Base-by-base conservation (phyloP, 306 rosid genomes). In the Cucurbita ficifolia region DNA sequence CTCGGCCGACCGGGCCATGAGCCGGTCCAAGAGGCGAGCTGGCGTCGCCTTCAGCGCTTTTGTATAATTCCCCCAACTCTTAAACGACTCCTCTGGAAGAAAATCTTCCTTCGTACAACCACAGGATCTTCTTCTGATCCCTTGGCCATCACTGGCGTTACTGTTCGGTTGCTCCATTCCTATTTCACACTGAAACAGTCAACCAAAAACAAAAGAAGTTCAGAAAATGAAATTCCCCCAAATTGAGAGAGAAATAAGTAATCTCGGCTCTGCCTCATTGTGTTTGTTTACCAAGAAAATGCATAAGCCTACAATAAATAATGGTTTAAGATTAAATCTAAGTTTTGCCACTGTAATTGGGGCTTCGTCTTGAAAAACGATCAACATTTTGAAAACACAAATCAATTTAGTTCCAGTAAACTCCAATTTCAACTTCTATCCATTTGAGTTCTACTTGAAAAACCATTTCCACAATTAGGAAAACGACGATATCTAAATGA, bases 61-160 rank as follows among this genome's bases (percentile, higher is more conserved):
- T 2, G 64, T 58, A 43, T 92, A 92, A 73, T 85, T 88, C 0
- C 74, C 82, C 86, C 86, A 88, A 78, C 86, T 88, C 79, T 67
- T 62, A 58, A 92, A 92, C 50, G 98, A 92, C 69, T 88, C 89
- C 83, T 92, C 97, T 0, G 96, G 97, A 8, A 92, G 88, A 82
- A 92, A 89, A 71, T 85, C 95, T 18, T 83, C 76, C 36, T 75
- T 79, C 0, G 29, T 38, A 18, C 82, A 81, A 8, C 86, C 60
- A 51, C 90, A 89, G 7, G 87, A 88, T 19, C 90, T 76, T 76
- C 83, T 59, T 81, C 82, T 69, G 11, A 76, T 1, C 59, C 83
- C 92, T 10, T 17, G 71, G 1, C 43, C 80, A 45, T 49, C 73
- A 0, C 33, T 3, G 33, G 33, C 33, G 33, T 29, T 29, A 29